A percentile compares a stretch with the other conserved stretches of the same genome.
Conservation (phyloP, 805 yeast genomes). For the Jamesozyma jinghongensis region DNA sequence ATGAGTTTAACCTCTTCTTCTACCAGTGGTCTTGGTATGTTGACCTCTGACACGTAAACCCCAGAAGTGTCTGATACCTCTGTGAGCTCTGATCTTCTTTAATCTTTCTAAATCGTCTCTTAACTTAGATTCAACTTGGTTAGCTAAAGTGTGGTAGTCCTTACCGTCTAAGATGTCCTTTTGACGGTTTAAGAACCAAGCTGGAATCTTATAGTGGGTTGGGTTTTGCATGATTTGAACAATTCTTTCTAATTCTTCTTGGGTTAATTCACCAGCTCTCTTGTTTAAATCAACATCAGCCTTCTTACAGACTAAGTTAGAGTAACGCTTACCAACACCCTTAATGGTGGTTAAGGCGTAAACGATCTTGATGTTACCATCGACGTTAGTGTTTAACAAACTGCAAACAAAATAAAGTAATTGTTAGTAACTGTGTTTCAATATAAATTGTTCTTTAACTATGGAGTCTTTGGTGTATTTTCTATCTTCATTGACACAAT, state of each 20-base stretch:
- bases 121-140: conserved; percentile 97
- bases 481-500: no score
- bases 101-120: conserved; percentile 99
- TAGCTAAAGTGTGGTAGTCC: conserved; percentile 97
- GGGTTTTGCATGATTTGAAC: conserved; percentile 99
- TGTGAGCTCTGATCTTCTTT: conserved; percentile 99
- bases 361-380: conserved; percentile 99
- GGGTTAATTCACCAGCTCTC: conserved; percentile 99
- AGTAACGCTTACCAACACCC: conserved; percentile 99
- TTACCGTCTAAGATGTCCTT: conserved; percentile 97
- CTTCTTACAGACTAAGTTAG: conserved; percentile 99
- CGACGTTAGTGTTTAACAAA: conserved; percentile 99
- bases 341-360: conserved; percentile 99
- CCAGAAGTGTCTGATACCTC: conserved; percentile 99
- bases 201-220: conserved; percentile 97
- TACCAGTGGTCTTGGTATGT: conserved; percentile 99
- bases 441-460: no score
- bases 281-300: conserved; percentile 97
- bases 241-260: conserved; percentile 99
- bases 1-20: conserved; percentile 48
- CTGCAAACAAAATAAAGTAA: conserved; percentile 34
- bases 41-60: conserved; percentile 99
- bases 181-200: conserved; percentile 99
- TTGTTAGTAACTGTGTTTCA: background rate
- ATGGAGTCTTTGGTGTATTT: no score